Conservation (phyloP, 2,329 filamentous ascomycete genomes). For the Colletotrichum caudatum region DNA sequence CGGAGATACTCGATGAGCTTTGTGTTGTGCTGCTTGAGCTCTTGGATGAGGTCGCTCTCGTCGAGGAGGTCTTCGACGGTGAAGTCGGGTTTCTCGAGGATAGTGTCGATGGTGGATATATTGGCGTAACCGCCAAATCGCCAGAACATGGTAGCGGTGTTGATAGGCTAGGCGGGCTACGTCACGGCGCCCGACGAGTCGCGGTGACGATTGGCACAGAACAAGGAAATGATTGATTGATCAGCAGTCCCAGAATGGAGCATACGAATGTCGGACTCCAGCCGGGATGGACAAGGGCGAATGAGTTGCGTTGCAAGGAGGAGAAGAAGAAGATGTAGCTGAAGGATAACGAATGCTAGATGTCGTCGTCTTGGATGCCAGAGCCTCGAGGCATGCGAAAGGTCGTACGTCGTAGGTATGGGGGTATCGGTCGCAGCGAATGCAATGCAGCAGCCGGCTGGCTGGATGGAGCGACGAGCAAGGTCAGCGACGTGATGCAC, state of each 20-base stretch:
- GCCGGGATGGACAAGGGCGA: not conserved
- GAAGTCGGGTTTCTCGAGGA: conserved; percentile 96
- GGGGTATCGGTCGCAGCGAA: conserved; percentile 37
- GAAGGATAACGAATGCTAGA: conserved; percentile 12
- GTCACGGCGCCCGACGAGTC: conserved; percentile 46
- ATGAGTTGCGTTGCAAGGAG: not conserved
- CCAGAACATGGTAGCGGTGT: conserved; percentile 90
- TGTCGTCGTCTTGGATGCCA: conserved; percentile 28
- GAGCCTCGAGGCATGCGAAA: conserved; percentile 34
- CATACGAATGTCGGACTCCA: conserved; percentile 34
- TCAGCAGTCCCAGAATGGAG: conserved; percentile 2
- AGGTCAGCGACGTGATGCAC: conserved; percentile 12
- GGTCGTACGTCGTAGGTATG: conserved; percentile 3
- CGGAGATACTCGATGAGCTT: conserved; percentile 97
- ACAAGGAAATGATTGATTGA: conserved; percentile 9
- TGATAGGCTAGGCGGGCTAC: conserved; percentile 38
- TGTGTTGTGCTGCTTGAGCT: conserved; percentile 97
- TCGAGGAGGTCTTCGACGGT: conserved; percentile 95
- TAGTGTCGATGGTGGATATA: conserved; percentile 94
- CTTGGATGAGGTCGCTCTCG: conserved; percentile 95
- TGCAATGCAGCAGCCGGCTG: not conserved
- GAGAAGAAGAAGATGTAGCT: not conserved
- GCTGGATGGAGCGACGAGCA: conserved; percentile 5
- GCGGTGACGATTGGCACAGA: conserved; percentile 36
- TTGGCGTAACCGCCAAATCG: conserved; percentile 99